Conservation (phyloP, 116 monocot genomes). For the Papilionanthe hybrid region DNA sequence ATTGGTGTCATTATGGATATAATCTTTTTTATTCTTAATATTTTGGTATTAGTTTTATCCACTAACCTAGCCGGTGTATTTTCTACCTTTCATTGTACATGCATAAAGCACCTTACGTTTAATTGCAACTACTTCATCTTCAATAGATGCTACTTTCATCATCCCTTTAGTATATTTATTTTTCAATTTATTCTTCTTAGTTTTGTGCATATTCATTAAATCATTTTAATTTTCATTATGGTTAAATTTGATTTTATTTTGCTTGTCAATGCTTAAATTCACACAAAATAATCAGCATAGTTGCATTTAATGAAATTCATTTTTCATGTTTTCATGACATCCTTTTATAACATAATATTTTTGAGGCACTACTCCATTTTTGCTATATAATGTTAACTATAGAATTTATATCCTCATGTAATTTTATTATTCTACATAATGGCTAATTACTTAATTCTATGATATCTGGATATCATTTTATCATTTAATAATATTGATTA, state of each 20-base stretch:
- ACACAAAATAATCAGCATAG: background rate
- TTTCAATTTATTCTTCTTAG: background rate
- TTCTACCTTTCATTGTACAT: background rate
- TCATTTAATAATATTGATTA: background rate
- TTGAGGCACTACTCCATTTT: background rate
- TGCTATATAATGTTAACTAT: background rate
- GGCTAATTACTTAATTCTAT: background rate
- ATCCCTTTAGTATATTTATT: background rate
- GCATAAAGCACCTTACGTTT: background rate
- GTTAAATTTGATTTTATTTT: background rate
- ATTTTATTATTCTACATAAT: background rate
- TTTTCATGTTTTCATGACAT: background rate
- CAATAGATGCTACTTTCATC: background rate
- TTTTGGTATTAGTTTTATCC: background rate
- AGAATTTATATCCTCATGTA: background rate
- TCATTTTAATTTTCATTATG: background rate
- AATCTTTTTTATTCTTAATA: background rate
- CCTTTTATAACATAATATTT: background rate
- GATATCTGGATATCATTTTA: background rate
- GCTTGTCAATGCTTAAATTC: background rate
- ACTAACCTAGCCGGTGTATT: background rate
- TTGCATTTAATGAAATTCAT: no score
- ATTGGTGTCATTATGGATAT: background rate
- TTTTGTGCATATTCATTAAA: background rate
- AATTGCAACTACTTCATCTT: background rate